Evolutionary conservation across 306 rosid genomes (phyloP), one percentile per base, ranked within the genome.

Genomic region (Sphenostylis stenocarpa): DNA sequence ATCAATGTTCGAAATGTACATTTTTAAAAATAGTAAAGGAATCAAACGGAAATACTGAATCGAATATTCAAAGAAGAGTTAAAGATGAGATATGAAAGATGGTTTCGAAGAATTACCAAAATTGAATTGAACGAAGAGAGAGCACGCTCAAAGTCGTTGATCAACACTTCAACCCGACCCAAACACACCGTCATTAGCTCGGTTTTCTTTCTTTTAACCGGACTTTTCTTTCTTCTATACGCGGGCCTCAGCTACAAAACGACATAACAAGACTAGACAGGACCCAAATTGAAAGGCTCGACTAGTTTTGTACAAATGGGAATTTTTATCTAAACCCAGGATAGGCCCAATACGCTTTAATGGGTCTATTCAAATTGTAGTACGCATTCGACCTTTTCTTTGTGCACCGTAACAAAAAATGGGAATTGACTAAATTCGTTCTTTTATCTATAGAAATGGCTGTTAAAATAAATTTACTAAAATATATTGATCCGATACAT

Each of bases 141-240:
- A 13, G 56, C 8, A 24, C 14, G 28, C 53, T 26, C 38, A 47
- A 75, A 71, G 79, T 73, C 31, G 57, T 73, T 31, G 62, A 61
- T 55, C 79, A 48, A 63, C 15, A 45, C 47, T 72, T 26, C 69
- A 73, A 44, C 69, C 69, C 78, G 45, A 58, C 55, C 78, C 78
- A 67, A 60, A 43, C 41, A 14, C 20, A 49, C 51, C 23, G 66
- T 58, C 29, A 41, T 3, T 41, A 4, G 29, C 19, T 55, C 66
- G 26, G 11, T 72, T 72, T 12, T 72, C 16, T 53, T 72, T 0
- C 34, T 12, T 0, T 9, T 9, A 9, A 34, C 53, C 9, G n/a
- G 1, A 1, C 3, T 10, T 21, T 1, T 1, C 31, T 31, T 47
- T 11, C 0, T 48, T 47, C 28, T 21, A 16, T 16, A 4, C 17